Evolutionary conservation across 306 rosid genomes (phyloP).

Genomic region (Boehmeria nivea): DNA sequence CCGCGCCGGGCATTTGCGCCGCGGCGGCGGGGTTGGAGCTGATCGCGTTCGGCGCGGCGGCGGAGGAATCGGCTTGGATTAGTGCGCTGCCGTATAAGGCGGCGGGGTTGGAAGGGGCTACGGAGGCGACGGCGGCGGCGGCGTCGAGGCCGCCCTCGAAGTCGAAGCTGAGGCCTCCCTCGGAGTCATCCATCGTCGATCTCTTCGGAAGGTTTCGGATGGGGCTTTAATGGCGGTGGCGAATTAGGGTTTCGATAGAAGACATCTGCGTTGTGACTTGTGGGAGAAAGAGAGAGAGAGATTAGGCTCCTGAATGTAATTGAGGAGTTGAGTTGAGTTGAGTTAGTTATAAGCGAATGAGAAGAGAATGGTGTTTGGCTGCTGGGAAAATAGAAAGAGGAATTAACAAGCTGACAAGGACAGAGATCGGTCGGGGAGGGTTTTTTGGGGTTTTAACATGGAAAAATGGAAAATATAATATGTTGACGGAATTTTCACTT

Average conservation of each 20-base stretch:
- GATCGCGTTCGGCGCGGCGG: constrained; percentile 16
- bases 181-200: constrained; percentile 80
- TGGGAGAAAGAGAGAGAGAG: neutral
- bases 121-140: constrained; percentile 35
- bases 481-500: no score
- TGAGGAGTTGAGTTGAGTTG: neutral
- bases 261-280: neutral
- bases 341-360: neutral
- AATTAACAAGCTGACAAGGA: no score
- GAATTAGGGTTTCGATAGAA: constrained; percentile 25
- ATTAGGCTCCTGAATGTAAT: neutral
- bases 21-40: constrained; percentile 13
- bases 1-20: constrained; percentile 7
- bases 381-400: neutral
- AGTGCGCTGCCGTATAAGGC: constrained; percentile 6
- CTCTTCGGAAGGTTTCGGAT: neutral
- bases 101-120: constrained; percentile 37
- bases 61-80: constrained; percentile 8
- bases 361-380: neutral
- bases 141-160: constrained; percentile 95
- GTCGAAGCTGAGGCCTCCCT: constrained; percentile 94
- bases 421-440: no score
- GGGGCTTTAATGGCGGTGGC: neutral
- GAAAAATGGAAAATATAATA: no score
- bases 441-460: no score